Conservation (phyloP, 2,329 filamentous ascomycete species). For the Aspergillus ustus region DNA sequence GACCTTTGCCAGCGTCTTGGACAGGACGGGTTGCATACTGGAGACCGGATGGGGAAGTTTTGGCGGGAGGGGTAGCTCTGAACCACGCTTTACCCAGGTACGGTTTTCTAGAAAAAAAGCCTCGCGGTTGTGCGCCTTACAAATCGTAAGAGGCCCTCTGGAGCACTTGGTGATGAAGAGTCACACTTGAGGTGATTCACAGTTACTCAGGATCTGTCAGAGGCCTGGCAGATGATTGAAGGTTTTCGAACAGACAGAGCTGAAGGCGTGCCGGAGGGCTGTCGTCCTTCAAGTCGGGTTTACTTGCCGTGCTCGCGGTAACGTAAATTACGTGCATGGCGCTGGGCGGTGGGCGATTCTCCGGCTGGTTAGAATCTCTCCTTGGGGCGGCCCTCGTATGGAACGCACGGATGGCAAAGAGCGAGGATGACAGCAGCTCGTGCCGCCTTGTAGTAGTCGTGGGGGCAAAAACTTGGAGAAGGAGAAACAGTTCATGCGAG, state of each 20-base stretch:
- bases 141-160: not conserved
- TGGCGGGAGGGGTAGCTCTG: not conserved
- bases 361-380: not conserved
- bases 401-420: slow-evolving; percentile 6
- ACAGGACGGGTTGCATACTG: not conserved
- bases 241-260: not conserved
- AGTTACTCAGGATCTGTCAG: not conserved
- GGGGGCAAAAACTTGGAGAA: slow-evolving; percentile 15
- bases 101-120: not conserved
- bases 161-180: not conserved
- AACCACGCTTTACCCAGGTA: not conserved
- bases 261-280: not conserved
- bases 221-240: not conserved
- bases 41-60: not conserved
- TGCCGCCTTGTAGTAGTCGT: slow-evolving; percentile 17
- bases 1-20: not conserved
- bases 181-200: not conserved
- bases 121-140: not conserved
- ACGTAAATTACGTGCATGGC: slow-evolving; percentile 20
- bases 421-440: slow-evolving; percentile 14
- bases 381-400: not conserved
- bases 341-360: not conserved
- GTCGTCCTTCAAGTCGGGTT: slow-evolving; percentile 14
- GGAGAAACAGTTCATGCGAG: slow-evolving; percentile 1
- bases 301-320: slow-evolving; percentile 18